Percentiles rank a stretch among this genome's conserved stretches.
phyloP scores from a whole-genome alignment of 257 asterid species.

The Jaltomata sinuosa region DNA sequence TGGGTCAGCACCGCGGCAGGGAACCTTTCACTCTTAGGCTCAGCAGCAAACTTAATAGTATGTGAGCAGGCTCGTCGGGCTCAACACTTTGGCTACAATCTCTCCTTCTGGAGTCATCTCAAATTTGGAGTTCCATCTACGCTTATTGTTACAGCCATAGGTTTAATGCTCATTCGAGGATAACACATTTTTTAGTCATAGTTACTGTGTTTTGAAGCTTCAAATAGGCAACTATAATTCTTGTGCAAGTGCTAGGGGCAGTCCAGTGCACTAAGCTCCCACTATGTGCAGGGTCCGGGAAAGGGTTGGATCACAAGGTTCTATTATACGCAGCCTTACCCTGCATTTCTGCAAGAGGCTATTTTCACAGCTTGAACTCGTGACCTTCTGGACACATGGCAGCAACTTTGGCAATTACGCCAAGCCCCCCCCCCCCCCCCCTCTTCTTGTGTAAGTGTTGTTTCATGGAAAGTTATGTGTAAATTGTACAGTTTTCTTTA shows the following conservation, averaged over 20 bases:
- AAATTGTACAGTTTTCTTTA: not conserved
- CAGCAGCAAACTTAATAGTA: conserved; percentile 93
- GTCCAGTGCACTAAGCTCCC: not conserved
- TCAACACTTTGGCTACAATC: conserved; percentile 50
- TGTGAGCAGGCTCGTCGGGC: conserved; percentile 94
- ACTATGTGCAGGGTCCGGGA: not conserved
- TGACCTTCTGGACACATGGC: not conserved
- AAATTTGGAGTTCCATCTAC: conserved; percentile 90
- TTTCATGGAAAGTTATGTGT: not conserved
- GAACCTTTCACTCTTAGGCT: conserved; percentile 79
- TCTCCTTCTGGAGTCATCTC: conserved; percentile 78
- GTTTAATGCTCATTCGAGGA: conserved; percentile 52
- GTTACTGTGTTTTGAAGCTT: not conserved
- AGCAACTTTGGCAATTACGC: not conserved
- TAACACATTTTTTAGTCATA: not conserved
- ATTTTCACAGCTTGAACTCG: not conserved
- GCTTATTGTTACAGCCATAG: conserved; percentile 60
- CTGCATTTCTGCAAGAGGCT: not conserved
- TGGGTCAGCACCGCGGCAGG: conserved; percentile 98
- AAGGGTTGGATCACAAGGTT: not conserved
- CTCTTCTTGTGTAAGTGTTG: not conserved
- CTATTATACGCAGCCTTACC: not conserved
- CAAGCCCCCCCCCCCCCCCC: too few relatives aligned
- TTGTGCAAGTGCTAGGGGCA: not conserved
- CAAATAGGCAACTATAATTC: not conserved